Evolutionary conservation across 257 asterid species (phyloP).

Genomic region (Mitragyna speciosa): DNA sequence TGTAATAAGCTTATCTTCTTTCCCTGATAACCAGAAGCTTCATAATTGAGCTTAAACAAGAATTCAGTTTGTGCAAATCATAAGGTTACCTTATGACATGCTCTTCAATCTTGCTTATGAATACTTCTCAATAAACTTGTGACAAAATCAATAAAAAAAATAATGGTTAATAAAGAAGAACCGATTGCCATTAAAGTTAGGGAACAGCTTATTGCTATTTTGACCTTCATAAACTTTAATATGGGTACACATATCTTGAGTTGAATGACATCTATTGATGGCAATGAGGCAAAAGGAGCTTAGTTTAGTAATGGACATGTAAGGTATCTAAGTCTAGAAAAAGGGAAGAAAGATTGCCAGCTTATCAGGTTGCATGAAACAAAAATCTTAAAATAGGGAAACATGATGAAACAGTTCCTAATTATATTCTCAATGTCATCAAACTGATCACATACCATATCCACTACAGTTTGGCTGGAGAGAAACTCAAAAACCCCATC

Average conservation of each 20-base stretch:
- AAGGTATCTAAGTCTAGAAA: not conserved
- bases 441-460: constrained; percentile 59
- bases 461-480: constrained; percentile 81
- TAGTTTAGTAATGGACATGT: not conserved
- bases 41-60: not conserved
- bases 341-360: not conserved
- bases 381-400: not conserved
- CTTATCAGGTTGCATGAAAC: not conserved
- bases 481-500: constrained; percentile 92
- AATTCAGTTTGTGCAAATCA: not conserved
- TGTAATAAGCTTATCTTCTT: not conserved
- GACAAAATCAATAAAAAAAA: not conserved
- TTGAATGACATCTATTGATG: not conserved
- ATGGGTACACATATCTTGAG: not conserved
- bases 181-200: not conserved
- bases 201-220: not conserved
- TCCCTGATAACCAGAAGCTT: not conserved
- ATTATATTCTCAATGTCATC: constrained; percentile 1
- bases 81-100: not conserved
- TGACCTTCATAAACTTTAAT: not conserved
- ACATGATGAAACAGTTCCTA: not conserved
- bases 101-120: too few relatives aligned
- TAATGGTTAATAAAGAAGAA: not conserved
- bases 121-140: not conserved
- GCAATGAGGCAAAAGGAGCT: not conserved